Conservation (phyloP, 2,329 filamentous ascomycete species). For the Sporothrix variecibatus region DNA sequence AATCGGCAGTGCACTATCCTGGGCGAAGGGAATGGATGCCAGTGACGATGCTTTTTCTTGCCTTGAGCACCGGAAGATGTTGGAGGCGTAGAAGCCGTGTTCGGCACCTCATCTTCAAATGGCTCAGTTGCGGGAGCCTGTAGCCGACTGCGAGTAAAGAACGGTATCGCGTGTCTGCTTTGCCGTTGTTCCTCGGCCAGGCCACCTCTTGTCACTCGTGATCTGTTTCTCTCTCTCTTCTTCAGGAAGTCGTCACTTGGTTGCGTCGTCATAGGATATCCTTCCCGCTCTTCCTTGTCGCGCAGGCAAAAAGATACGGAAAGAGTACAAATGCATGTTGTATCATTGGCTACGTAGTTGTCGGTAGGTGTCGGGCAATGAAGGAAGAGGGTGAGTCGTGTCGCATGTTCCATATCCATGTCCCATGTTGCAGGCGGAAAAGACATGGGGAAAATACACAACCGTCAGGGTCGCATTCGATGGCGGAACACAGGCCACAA, state of each 20-base stretch:
- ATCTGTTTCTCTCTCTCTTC: neutral
- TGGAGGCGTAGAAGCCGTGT: neutral
- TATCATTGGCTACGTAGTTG: neutral
- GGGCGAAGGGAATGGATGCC: neutral
- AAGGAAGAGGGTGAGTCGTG: neutral
- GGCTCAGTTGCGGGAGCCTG: neutral
- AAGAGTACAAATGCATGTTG: conserved; percentile 28
- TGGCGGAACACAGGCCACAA: neutral
- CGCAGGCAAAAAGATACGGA: neutral
- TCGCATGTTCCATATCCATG: neutral
- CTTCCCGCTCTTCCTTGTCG: neutral
- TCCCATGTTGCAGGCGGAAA: neutral
- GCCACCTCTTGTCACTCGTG: neutral
- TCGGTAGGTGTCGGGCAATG: neutral
- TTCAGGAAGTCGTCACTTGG: neutral
- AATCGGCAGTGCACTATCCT: neutral
- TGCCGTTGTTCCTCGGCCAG: neutral
- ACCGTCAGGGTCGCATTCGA: neutral
- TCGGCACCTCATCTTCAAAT: neutral
- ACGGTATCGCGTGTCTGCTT: neutral
- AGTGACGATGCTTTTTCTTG: neutral
- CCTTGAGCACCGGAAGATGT: too few relatives aligned
- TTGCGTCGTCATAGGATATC: neutral
- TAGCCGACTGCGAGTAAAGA: neutral
- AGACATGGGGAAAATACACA: neutral